Base-by-base conservation (phyloP, 192 early-diverging fungal genomes). In the Podila epigama region DNA sequence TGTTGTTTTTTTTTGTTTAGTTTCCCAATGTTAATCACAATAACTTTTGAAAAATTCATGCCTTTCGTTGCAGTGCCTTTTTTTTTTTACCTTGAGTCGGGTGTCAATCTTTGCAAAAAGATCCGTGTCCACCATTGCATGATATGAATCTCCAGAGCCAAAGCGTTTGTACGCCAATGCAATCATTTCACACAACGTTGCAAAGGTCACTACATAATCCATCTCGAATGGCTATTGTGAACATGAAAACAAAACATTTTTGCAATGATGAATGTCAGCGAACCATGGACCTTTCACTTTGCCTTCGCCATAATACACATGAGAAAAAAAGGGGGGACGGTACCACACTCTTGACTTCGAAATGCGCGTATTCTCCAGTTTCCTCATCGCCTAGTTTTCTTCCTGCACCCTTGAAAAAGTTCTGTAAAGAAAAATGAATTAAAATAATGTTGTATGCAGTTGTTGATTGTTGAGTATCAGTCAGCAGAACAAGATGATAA, bases 161-260 rank as follows among this genome's bases (percentile, higher is more conserved):
- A 70, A 70, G 44, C 62, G 62, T 42, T 62, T 70, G 60, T 70
- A 70, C 22, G 61, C 60, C 27, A 57, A 15, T 15, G 61, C 53
- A 25, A 70, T 51, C 52, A 70, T 57, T 9, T 70, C 69, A 32
- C 69, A 58, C 27, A 70, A 53, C n/a, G 69, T 58, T 10, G 54
- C 60, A 44, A 70, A 70, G 4, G 62, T 34, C 18, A 70, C 42
- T 2, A 40, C 58, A 22, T 70, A 70, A 37, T 70, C 69, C 69
- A 70, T 63, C 18, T 70, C 69, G n/a, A 70, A 70, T 15, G 69
- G 69, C 69, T 70, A 70, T 39, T 12, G 2, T 13, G 33, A 9
- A 55, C 7, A 31, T 16, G 13, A 55, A 33, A 55, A 16, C 13
- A 18, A 33, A 9, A 32, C 5, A 18, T 12, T 13, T 18, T 16